phyloP scores from a whole-genome alignment of 2,329 filamentous ascomycete species.

The Botrytis byssoidea region DNA sequence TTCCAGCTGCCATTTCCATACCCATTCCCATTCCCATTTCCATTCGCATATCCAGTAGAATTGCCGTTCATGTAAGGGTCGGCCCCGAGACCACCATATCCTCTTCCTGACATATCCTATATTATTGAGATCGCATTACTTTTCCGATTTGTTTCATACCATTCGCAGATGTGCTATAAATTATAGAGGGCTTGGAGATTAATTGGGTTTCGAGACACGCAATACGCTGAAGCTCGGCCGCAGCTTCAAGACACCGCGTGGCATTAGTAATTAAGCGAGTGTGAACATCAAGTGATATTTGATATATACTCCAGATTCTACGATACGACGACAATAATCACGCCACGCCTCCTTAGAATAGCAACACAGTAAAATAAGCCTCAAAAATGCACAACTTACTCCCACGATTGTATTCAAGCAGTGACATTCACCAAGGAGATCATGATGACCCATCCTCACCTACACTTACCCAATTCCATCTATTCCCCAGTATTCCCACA shows the following conservation, averaged over 20 bases:
- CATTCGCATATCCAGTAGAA: slow-evolving; percentile 21
- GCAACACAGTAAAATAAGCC: background rate
- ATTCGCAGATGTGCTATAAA: slow-evolving; percentile 23
- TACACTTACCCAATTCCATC: slow-evolving; percentile 18
- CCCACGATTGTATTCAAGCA: background rate
- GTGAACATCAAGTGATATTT: background rate
- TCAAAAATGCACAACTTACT: background rate
- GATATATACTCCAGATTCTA: background rate
- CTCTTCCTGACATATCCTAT: slow-evolving; percentile 37
- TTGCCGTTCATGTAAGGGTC: slow-evolving; percentile 36
- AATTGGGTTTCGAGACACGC: slow-evolving; percentile 3
- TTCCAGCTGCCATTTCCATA: slow-evolving; percentile 15
- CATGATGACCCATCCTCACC: background rate
- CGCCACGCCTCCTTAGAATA: background rate
- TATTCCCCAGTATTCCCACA: slow-evolving; percentile 25
- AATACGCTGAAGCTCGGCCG: slow-evolving; percentile 14
- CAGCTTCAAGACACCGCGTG: background rate
- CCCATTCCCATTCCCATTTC: slow-evolving; percentile 13
- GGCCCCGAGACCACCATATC: slow-evolving; percentile 36
- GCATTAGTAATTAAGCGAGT: slow-evolving; percentile 7
- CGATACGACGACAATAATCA: background rate
- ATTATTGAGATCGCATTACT: slow-evolving; percentile 28
- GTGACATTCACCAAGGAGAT: background rate
- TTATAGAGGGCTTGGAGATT: background rate
- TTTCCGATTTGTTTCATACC: slow-evolving; percentile 26